Base-by-base conservation (phyloP, 2,329 filamentous ascomycete genomes). In the Penicillium griseofulvum region DNA sequence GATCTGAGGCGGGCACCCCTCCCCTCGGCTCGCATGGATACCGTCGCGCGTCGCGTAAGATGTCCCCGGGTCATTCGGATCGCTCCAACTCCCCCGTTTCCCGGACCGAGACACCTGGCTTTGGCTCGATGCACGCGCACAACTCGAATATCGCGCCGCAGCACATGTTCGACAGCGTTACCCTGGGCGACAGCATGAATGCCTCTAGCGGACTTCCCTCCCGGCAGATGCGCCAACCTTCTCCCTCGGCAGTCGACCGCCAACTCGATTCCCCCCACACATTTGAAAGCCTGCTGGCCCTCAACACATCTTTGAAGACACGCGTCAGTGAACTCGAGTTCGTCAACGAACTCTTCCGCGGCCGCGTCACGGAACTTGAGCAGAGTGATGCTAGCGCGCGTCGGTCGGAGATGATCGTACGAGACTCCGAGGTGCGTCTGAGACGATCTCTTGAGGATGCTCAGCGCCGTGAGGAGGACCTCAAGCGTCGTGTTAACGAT, bases 251-350 rank as follows among this genome's bases (percentile, higher is more conserved):
- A 55, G 83, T 85, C 59, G 76, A 82, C 56, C 86, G 87, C 45
- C 81, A 86, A 60, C 78, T 87, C 53, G 89, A 92, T 55, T 80
- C 84, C 5, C 85, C 89, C 0, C 88, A 91, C 68, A 88, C 87
- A 3, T 91, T 90, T 71, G 90, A 96, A 68, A 87, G 89, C 57
- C 82, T 96, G 24, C 79, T 91, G 49, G 87, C 88, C 1, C 84
- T 87, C 58, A 96, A 96, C 72, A 89, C 89, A 5, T 88, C 87
- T 48, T 81, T 97, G n/a, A 96, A 95, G 77, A 99, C 94, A 0
- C 87, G 94, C 39, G 93, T 99, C 33, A 94, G 88, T 65, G 94
- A 99, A 73, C 82, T 99, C 24, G 94, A 99, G 71, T 84, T 99
- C 49, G 97, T 99, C 78, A 97, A 92, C 67, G 88, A 89, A 68